phyloP scores from a whole-genome alignment of 2,329 filamentous ascomycete species.

The Verticillium nonalfalfae region DNA sequence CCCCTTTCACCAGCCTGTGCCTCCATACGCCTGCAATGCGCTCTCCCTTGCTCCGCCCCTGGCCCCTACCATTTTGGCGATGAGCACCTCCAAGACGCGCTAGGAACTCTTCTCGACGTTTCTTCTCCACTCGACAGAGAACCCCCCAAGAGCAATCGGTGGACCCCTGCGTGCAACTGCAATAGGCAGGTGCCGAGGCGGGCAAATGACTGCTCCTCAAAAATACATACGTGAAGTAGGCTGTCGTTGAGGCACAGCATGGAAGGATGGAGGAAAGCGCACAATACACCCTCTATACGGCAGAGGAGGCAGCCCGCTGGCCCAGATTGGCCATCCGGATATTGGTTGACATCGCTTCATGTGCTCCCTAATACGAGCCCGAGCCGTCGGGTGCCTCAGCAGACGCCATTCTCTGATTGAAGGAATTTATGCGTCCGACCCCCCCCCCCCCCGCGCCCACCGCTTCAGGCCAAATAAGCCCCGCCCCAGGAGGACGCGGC shows the following conservation, averaged over 20 bases:
- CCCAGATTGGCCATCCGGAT: not conserved
- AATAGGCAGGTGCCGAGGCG: not conserved
- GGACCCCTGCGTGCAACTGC: not conserved
- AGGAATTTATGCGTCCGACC: constrained; percentile 12
- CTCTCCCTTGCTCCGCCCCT: not conserved
- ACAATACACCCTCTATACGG: not conserved
- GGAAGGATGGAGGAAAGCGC: not conserved
- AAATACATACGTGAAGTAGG: not conserved
- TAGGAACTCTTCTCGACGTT: not conserved
- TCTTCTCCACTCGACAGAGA: not conserved
- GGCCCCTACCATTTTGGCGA: not conserved
- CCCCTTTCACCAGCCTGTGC: not conserved
- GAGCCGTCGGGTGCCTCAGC: not conserved
- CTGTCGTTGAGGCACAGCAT: not conserved
- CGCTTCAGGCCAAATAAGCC: not conserved
- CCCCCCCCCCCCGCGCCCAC: not conserved
- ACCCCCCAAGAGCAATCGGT: not conserved
- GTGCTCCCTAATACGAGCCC: not conserved
- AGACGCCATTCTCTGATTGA: constrained; percentile 8
- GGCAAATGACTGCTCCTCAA: not conserved
- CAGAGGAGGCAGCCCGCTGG: not conserved
- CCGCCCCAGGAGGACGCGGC: not conserved
- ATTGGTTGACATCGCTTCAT: not conserved
- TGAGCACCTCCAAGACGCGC: not conserved
- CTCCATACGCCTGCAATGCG: not conserved